Base-by-base conservation (phyloP, 2,329 filamentous ascomycete species). In the Diaporthe sp. region DNA sequence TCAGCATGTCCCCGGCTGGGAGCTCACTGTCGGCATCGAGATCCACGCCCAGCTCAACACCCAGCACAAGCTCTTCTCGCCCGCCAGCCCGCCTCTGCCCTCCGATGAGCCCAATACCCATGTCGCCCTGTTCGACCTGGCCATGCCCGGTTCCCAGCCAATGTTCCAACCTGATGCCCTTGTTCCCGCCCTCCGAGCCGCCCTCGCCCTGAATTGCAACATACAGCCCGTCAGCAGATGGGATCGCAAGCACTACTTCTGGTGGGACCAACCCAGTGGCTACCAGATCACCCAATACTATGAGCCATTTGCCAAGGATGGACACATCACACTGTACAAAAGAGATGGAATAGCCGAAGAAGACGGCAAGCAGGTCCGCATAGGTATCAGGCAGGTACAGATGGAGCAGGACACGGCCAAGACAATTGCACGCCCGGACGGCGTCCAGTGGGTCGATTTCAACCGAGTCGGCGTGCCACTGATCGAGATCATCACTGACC, bases 251-350 rank as follows among this genome's bases (percentile, higher is more conserved):
- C 97, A 99, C 84, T 99, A 99, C 84, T 98, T 99, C 84, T 98
- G 98, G 87, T 97, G 97, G 90, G 97, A 99, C 83, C 97, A 99
- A 83, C 97, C 97, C 0, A 90, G 95, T 0, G 97, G 97, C 0
- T 99, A 99, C 83, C 97, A 99, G 83, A 97, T 99, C 77, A 99
- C 97, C 2, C 97, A 99, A 82, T 98, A 96, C 85, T 98, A 98
- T 82, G 86, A 91, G 74, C 91, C 92, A 0, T 91, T 93, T 78
- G 92, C 92, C 1, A 91, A 88, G 75, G 88, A 95, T 79, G 97
- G 97, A 2, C 84, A 86, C 52, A 87, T 98, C n/a, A 89, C 87
- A 0, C 87, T 99, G 8, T 90, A 89, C 52, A 85, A 90, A 5
- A 89, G 95, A 74, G 96, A 98, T 81, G 96, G 95, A 1, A 94